phyloP scores from a whole-genome alignment of 1,284 basidiomycete genomes.

The Rhodotorula sp. region DNA sequence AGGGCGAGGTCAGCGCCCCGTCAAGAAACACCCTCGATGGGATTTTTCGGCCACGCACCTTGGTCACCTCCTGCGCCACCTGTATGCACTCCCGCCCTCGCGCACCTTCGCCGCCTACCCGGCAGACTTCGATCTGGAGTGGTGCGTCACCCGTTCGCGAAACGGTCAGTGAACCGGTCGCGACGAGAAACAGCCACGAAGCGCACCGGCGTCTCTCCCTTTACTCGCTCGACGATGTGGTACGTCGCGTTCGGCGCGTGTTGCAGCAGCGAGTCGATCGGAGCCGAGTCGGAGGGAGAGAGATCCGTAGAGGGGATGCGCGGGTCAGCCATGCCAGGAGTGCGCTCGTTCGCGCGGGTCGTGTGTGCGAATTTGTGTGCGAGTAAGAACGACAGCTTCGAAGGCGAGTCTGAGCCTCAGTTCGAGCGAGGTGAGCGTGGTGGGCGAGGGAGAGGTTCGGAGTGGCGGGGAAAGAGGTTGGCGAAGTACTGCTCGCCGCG shows the following conservation, averaged over 20 bases:
- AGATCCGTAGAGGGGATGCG: slow-evolving; percentile 10
- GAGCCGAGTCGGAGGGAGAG: not conserved
- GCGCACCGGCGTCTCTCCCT: slow-evolving; percentile 11
- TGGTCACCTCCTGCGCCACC: slow-evolving; percentile 22
- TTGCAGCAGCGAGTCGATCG: slow-evolving; percentile 3
- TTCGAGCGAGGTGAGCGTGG: too few species aligned
- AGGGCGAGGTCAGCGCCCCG: not conserved
- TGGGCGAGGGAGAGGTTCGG: too few species aligned
- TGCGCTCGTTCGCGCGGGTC: too few species aligned
- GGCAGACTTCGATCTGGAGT: slow-evolving; percentile 25
- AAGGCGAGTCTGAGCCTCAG: too few species aligned
- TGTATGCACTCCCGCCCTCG: slow-evolving; percentile 4
- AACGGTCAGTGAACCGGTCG: not conserved
- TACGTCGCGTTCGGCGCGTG: slow-evolving; percentile 16
- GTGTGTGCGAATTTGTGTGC: too few species aligned
- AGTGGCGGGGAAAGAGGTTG: too few species aligned
- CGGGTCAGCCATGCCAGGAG: slow-evolving; percentile 6
- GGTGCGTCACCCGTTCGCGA: not conserved
- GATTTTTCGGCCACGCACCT: not conserved
- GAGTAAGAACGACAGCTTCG: too few species aligned
- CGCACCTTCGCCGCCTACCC: not conserved
- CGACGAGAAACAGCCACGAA: not conserved
- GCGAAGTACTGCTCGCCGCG: too few species aligned
- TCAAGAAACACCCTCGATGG: too few species aligned
- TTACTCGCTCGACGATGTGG: slow-evolving; percentile 20